These are phyloP conservation scores for Stagonosporopsis cucurbitacearum DNA, from an alignment of 2,329 filamentous ascomycete species.

Conservation along the genomic window DNA sequence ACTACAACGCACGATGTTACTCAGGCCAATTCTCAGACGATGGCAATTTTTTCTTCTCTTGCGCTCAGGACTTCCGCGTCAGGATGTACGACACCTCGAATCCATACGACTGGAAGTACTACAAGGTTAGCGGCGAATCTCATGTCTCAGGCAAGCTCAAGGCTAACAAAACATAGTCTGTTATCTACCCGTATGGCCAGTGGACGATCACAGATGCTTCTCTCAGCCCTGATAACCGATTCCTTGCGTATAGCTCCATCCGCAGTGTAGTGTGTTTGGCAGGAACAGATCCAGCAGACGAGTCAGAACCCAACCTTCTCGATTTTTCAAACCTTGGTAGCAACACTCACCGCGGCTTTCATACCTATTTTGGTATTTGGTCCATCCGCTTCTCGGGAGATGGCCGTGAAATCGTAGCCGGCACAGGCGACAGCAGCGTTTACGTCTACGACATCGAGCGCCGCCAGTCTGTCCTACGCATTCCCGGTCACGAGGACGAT, in stretches of 20 bases:
- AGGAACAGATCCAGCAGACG: slow-evolving; percentile 82
- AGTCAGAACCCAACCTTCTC: slow-evolving; percentile 78
- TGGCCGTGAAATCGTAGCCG: slow-evolving; percentile 87
- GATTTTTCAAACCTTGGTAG: slow-evolving; percentile 67
- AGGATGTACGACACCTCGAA: slow-evolving; percentile 98
- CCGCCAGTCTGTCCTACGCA: slow-evolving; percentile 73
- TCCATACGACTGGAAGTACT: slow-evolving; percentile 93
- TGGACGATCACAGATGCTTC: slow-evolving; percentile 98
- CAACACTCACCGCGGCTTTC: slow-evolving; percentile 46
- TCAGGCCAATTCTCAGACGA: slow-evolving; percentile 97
- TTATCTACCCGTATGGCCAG: slow-evolving; percentile 81
- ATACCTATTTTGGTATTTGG: slow-evolving; percentile 68
- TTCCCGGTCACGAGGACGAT: slow-evolving; percentile 82
- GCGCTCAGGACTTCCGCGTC: slow-evolving; percentile 90
- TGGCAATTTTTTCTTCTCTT: slow-evolving; percentile 95
- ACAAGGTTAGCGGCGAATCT: slow-evolving; percentile 68
- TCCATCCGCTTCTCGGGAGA: slow-evolving; percentile 92
- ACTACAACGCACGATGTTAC: slow-evolving; percentile 86
- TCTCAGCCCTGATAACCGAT: slow-evolving; percentile 88
- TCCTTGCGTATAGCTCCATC: slow-evolving; percentile 91
- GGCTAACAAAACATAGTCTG: slow-evolving; percentile 64
- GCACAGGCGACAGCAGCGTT: slow-evolving; percentile 78
- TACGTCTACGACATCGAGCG: slow-evolving; percentile 93
- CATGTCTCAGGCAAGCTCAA: slow-evolving; percentile 9
- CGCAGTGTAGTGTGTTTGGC: slow-evolving; percentile 83